Evolutionary conservation across 2,329 filamentous ascomycete genomes (phyloP).

Genomic region (Pseudofabraea citricarpa): DNA sequence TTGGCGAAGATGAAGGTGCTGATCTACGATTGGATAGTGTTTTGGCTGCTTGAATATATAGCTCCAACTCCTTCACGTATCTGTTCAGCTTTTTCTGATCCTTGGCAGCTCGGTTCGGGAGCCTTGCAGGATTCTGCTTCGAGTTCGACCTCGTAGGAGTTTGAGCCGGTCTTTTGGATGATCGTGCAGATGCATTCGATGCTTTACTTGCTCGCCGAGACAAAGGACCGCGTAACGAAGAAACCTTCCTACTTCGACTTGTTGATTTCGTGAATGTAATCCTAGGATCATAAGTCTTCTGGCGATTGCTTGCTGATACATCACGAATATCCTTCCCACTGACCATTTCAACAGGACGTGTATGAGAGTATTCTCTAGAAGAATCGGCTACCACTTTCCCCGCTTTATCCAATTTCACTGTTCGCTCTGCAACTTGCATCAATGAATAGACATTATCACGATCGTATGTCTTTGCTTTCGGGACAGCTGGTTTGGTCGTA

Average conservation of each 20-base stretch:
- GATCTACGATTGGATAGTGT: conserved; percentile 33
- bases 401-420: conserved; percentile 1
- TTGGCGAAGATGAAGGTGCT: conserved; percentile 14
- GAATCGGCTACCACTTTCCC: background rate
- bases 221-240: background rate
- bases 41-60: conserved; percentile 34
- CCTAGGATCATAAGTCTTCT: conserved; percentile 15
- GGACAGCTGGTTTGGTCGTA: conserved; percentile 7
- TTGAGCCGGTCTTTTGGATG: no score
- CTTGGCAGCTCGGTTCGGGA: no score
- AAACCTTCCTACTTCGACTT: background rate
- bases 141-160: background rate
- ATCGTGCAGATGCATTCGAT: background rate
- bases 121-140: background rate
- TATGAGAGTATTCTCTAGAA: conserved; percentile 10
- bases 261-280: conserved; percentile 10
- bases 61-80: conserved; percentile 36
- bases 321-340: conserved; percentile 4
- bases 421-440: conserved; percentile 17
- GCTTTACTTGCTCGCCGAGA: background rate
- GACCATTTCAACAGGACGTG: conserved; percentile 12
- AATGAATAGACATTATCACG: conserved; percentile 11
- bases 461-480: conserved; percentile 2
- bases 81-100: conserved; percentile 39
- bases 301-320: background rate